Evolutionary conservation across 768 basidiomycete genomes (phyloP).

Genomic region (Rhizopogon vulgaris): DNA sequence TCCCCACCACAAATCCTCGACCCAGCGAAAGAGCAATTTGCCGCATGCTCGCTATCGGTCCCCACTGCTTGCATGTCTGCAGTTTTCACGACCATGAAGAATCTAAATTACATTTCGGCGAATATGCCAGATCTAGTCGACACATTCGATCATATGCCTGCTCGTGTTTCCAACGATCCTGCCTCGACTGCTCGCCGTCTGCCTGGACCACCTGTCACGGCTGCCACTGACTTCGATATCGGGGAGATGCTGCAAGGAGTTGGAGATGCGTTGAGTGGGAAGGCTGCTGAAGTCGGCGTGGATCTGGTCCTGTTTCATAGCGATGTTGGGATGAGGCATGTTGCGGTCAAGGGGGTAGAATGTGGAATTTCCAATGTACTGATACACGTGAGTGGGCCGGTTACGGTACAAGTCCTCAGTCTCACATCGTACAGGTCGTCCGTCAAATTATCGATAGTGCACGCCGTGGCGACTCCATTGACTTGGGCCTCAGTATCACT

Average conservation of each 20-base stretch:
- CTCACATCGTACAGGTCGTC: slow-evolving; percentile 50
- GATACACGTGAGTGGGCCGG: slow-evolving; percentile 63
- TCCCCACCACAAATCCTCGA: slow-evolving; percentile 88
- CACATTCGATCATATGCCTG: neutral
- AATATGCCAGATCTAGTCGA: slow-evolving; percentile 49
- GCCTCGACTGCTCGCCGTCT: neutral
- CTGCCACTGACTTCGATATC: slow-evolving; percentile 77
- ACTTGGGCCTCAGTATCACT: slow-evolving; percentile 69
- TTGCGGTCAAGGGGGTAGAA: slow-evolving; percentile 81
- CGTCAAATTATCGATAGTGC: slow-evolving; percentile 75
- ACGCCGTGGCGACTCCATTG: slow-evolving; percentile 73
- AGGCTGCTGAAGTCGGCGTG: slow-evolving; percentile 77
- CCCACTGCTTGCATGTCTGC: slow-evolving; percentile 86
- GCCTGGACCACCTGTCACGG: slow-evolving; percentile 9
- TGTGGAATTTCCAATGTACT: slow-evolving; percentile 76
- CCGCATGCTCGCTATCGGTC: slow-evolving; percentile 80
- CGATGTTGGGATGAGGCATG: slow-evolving; percentile 82
- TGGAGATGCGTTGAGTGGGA: slow-evolving; percentile 81
- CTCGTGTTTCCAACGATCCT: slow-evolving; percentile 2
- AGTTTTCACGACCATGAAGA: slow-evolving; percentile 88
- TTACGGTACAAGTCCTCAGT: slow-evolving; percentile 2
- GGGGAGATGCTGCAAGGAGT: slow-evolving; percentile 87
- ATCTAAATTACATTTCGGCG: slow-evolving; percentile 89
- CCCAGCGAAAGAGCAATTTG: slow-evolving; percentile 89
- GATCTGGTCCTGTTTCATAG: slow-evolving; percentile 90